Percentiles rank a stretch among this genome's conserved stretches.
These are phyloP conservation scores for Amylostereum chailletii DNA, from an alignment of 1,284 basidiomycete species.

Conservation along the genomic window DNA sequence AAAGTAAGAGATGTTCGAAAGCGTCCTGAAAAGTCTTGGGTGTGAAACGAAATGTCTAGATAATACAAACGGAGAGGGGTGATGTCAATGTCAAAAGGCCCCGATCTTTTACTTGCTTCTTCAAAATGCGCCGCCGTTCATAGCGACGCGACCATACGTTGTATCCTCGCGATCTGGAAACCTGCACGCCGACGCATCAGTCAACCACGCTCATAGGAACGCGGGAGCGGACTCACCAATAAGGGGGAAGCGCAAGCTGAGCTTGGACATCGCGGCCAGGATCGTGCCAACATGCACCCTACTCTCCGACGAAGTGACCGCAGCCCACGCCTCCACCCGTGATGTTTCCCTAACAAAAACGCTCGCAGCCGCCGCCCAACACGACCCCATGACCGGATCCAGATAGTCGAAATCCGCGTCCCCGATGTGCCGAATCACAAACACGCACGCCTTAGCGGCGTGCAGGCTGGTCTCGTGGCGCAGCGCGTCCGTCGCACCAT, in stretches of 20 bases:
- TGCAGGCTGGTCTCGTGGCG: slow-evolving; percentile 57
- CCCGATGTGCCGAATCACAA: slow-evolving; percentile 49
- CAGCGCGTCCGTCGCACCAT: slow-evolving; percentile 47
- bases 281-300: slow-evolving; percentile 53
- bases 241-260: slow-evolving; percentile 50
- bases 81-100: too few species aligned
- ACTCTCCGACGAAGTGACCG: slow-evolving; percentile 43
- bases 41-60: too few species aligned
- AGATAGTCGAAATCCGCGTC: slow-evolving; percentile 60
- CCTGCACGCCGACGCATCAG: background rate
- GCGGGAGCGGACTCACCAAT: slow-evolving; percentile 31
- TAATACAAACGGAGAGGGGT: too few species aligned
- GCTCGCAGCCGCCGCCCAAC: slow-evolving; percentile 62
- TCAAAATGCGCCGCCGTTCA: too few species aligned
- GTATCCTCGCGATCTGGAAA: background rate
- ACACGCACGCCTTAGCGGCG: slow-evolving; percentile 48
- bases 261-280: slow-evolving; percentile 53
- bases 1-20: too few species aligned
- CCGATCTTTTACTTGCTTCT: too few species aligned
- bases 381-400: slow-evolving; percentile 66
- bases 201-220: background rate
- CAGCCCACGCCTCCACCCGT: slow-evolving; percentile 50
- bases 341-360: slow-evolving; percentile 56
- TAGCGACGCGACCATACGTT: background rate
- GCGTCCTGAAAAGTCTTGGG: too few species aligned